Conservation (phyloP, 1,284 basidiomycete genomes). For the Anthracocystis panici-leucophaei region DNA sequence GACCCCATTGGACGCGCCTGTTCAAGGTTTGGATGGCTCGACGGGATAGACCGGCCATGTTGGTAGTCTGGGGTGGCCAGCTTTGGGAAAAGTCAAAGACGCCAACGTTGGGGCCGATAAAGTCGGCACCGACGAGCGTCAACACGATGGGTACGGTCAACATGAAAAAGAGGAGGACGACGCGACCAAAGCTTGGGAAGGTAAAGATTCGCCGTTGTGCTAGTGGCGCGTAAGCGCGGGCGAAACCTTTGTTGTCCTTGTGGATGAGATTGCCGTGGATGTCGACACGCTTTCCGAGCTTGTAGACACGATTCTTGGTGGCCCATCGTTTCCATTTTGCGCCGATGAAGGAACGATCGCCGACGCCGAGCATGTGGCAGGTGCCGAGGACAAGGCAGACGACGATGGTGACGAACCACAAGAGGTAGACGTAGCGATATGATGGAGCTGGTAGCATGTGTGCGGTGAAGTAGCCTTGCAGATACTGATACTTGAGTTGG, state of each 20-base stretch:
- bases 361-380: constrained; percentile 64
- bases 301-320: constrained; percentile 57
- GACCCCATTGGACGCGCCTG: constrained; percentile 60
- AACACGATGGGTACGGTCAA: constrained; percentile 58
- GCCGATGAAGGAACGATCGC: constrained; percentile 60
- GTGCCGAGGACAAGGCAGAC: constrained; percentile 64
- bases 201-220: constrained; percentile 47
- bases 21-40: constrained; percentile 20
- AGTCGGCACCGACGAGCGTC: constrained; percentile 78
- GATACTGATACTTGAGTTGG: constrained; percentile 56
- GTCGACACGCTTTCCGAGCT: constrained; percentile 47
- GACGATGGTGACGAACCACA: constrained; percentile 69
- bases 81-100: constrained; percentile 61
- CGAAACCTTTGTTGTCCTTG: constrained; percentile 34
- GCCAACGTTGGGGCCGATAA: constrained; percentile 75
- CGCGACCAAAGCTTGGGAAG: constrained; percentile 56
- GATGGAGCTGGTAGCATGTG: constrained; percentile 70
- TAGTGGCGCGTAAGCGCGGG: constrained; percentile 29
- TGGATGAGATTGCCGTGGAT: constrained; percentile 35
- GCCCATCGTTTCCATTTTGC: constrained; percentile 64
- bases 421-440: constrained; percentile 71
- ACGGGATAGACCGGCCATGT: constrained; percentile 37
- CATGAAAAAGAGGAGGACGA: constrained; percentile 59
- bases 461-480: constrained; percentile 68
- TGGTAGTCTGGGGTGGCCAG: constrained; percentile 47